Evolutionary conservation across 2,329 filamentous ascomycete species (phyloP), one percentile per base, ranked within the genome.

Genomic region (Pyrenochaeta sp.): DNA sequence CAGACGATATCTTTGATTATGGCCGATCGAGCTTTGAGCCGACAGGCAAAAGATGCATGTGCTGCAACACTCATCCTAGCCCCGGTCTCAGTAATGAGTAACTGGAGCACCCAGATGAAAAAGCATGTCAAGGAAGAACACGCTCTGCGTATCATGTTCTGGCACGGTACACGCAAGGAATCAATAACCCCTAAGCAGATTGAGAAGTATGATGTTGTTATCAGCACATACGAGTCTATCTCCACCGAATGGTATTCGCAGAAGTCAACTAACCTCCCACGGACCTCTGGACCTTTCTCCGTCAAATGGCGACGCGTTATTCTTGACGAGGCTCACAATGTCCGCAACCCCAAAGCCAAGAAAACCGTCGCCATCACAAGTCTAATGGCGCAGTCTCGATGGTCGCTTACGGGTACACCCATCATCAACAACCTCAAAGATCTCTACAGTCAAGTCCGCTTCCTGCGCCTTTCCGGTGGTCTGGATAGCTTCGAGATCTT

Each of bases 11-110:
- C 90, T 47, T 77, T 96, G 31, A 88, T 97, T 49, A 77, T 93
- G 60, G 79, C 84, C 2, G 85, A 87, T 51, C 66, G 65, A 43
- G 66, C 61, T n/a, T 60, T 75, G 1, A 50, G 58, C 15, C 61
- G 63, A 21, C 47, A 61, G 27, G 56, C 58, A 3, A 32, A 49
- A 39, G 63, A 61, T 46, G 51, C 63, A 11, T 60, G 62, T 21
- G 49, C 61, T 10, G 91, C 87, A 1, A 96, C 91, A 0, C 81
- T 97, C 18, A 93, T 97, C 47, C 81, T 96, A 49, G 87, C 90
- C 0, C 92, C 92, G 0, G 84, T 96, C 5, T 89, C 88, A 45
- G 91, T 96, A 17, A 93, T 96, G 90, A 92, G 89, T 68, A 96
- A 96, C 64, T 97, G 92, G 92, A 86, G 85, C 63, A 86, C 89